phyloP scores from a whole-genome alignment of 176 grass and related monocot species.

The Eleusine coracana region DNA sequence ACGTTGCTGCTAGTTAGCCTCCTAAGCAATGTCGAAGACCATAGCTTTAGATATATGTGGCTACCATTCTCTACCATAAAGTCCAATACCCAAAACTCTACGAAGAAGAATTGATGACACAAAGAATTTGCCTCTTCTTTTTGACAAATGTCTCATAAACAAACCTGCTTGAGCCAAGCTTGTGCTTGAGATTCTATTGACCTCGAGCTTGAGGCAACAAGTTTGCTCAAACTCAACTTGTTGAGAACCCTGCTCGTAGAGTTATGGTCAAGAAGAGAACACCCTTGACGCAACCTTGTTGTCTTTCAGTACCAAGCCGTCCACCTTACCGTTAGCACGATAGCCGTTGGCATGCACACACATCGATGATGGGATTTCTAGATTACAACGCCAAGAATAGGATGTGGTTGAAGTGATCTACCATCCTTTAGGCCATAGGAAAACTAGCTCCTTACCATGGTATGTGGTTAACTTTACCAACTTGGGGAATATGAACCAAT shows the following conservation, averaged over 20 bases:
- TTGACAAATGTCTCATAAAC: not conserved
- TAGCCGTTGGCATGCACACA: not conserved
- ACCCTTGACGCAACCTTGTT: not conserved
- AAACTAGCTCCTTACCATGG: not conserved
- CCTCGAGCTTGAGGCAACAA: not conserved
- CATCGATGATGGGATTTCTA: not conserved
- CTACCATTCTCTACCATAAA: too few relatives aligned
- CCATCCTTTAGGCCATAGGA: too few relatives aligned
- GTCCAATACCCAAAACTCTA: too few relatives aligned
- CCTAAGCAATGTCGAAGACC: too few relatives aligned
- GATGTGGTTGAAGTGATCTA: not conserved
- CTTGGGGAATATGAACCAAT: not conserved
- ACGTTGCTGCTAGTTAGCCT: too few relatives aligned
- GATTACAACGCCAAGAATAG: not conserved
- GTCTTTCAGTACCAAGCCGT: not conserved
- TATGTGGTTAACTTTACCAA: not conserved
- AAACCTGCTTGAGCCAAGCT: not conserved
- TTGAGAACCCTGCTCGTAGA: not conserved
- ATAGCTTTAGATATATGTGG: not conserved
- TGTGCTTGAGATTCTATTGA: not conserved
- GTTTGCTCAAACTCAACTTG: not conserved
- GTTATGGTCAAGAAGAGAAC: not conserved
- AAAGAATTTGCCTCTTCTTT: not conserved
- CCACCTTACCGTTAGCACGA: not conserved
- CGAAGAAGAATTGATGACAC: not conserved